These are phyloP conservation scores for Sclerospora graminicola DNA, from an alignment of 352 stramenopile genomes.

Conservation along the genomic window DNA sequence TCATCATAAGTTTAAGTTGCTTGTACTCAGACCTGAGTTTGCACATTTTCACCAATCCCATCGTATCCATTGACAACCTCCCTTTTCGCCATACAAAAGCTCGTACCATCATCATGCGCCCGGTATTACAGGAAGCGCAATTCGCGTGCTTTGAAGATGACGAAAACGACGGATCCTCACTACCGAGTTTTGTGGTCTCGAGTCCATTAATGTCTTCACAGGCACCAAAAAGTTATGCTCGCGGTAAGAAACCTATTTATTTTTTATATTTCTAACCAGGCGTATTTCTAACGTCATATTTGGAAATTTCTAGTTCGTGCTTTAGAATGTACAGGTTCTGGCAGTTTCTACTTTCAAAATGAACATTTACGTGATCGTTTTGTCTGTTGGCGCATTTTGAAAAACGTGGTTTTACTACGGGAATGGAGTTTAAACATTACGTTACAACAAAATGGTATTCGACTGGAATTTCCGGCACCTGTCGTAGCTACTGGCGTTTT, in stretches of 20 bases:
- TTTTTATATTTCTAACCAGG: too few species aligned
- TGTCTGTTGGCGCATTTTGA: slow-evolving; percentile 60
- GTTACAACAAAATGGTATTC: slow-evolving; percentile 42
- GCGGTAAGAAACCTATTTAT: too few species aligned
- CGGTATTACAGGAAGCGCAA: slow-evolving; percentile 51
- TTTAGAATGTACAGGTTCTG: slow-evolving; percentile 51
- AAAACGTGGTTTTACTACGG: slow-evolving; percentile 62
- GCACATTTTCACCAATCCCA: not conserved
- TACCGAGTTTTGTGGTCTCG: slow-evolving; percentile 26
- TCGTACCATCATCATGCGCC: slow-evolving; percentile 14
- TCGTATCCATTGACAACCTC: slow-evolving; percentile 1
- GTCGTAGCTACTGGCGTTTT: slow-evolving; percentile 48
- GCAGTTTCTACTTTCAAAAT: slow-evolving; percentile 69
- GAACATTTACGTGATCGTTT: slow-evolving; percentile 57
- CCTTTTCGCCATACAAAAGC: slow-evolving; percentile 7
- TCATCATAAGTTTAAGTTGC: too few species aligned
- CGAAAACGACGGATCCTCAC: slow-evolving; percentile 14
- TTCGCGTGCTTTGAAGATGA: slow-evolving; percentile 70
- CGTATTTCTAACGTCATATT: too few species aligned
- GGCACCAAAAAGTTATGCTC: slow-evolving; percentile 44
- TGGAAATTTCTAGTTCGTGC: slow-evolving; percentile 42
- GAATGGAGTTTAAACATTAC: slow-evolving; percentile 64
- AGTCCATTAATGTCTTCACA: slow-evolving; percentile 25
- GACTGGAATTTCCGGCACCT: slow-evolving; percentile 44
- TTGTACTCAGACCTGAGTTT: not conserved